phyloP scores from a whole-genome alignment of 768 basidiomycete species.

The Tephrocybe sp. region DNA sequence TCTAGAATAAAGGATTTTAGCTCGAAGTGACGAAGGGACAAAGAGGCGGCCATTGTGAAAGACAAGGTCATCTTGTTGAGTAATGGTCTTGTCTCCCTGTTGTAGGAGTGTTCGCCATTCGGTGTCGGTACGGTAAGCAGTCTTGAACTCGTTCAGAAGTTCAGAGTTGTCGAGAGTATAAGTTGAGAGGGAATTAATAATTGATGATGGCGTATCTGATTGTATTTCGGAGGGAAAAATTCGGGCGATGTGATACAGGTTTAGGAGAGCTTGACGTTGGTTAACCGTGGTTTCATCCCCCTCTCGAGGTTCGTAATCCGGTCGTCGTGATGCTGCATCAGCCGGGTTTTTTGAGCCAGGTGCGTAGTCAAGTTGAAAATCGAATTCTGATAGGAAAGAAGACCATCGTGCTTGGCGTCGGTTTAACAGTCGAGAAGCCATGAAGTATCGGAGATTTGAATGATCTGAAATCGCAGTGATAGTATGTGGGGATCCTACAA shows the following conservation, averaged over 20 bases:
- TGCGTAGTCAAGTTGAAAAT: slow-evolving; percentile 30
- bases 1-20: slow-evolving; percentile 13
- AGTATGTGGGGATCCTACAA: too few relatives aligned
- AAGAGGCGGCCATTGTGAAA: too few relatives aligned
- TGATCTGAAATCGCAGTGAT: too few relatives aligned
- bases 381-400: slow-evolving; percentile 36
- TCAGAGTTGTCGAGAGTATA: too few relatives aligned
- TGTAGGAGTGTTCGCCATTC: background rate
- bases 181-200: slow-evolving; percentile 13
- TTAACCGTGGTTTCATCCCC: slow-evolving; percentile 17
- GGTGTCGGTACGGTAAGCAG: slow-evolving; percentile 7
- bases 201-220: too few relatives aligned
- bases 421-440: slow-evolving; percentile 37
- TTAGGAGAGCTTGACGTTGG: too few relatives aligned
- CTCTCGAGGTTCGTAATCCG: slow-evolving; percentile 28
- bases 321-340: too few relatives aligned
- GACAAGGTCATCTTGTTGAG: slow-evolving; percentile 13
- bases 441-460: slow-evolving; percentile 47
- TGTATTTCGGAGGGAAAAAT: slow-evolving; percentile 15
- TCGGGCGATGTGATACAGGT: slow-evolving; percentile 27
- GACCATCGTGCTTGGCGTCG: slow-evolving; percentile 47
- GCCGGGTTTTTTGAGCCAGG: slow-evolving; percentile 28
- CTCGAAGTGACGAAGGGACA: slow-evolving; percentile 10
- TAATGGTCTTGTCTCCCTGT: background rate
- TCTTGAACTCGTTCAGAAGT: slow-evolving; percentile 24